Evolutionary conservation across 805 yeast genomes (phyloP).

Genomic region (Metschnikowia lunata): DNA sequence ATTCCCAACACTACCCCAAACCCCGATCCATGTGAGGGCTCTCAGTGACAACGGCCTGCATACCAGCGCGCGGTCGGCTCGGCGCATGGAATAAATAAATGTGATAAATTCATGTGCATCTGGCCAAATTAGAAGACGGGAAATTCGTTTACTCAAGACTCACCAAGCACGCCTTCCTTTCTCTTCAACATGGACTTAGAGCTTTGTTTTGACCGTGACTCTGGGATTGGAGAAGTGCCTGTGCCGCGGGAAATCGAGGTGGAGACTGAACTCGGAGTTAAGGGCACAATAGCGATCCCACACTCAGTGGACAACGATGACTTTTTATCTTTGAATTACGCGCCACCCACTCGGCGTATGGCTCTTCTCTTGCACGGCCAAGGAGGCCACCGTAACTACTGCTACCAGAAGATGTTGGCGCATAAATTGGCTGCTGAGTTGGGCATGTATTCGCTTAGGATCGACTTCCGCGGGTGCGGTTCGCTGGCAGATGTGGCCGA

Average conservation of each 20-base stretch:
- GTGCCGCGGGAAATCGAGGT: slow-evolving; percentile 35
- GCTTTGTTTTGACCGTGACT: slow-evolving; percentile 4
- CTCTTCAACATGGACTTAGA: slow-evolving; percentile 8
- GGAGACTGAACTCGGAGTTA: slow-evolving; percentile 30
- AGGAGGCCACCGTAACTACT: slow-evolving; percentile 78
- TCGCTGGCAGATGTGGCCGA: slow-evolving; percentile 53
- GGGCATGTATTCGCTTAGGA: slow-evolving; percentile 65
- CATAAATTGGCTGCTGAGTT: slow-evolving; percentile 49
- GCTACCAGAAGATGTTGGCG: slow-evolving; percentile 65
- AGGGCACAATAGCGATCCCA: slow-evolving; percentile 38
- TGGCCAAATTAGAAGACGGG: too few relatives aligned
- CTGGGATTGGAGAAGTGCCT: slow-evolving; percentile 10
- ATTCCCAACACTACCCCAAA: too few relatives aligned
- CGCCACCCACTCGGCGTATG: slow-evolving; percentile 44
- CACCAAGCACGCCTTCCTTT: background rate
- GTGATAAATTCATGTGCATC: too few relatives aligned
- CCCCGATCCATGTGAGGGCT: too few relatives aligned
- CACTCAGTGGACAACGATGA: slow-evolving; percentile 24
- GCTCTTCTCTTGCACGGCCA: slow-evolving; percentile 78
- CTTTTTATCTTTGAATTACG: slow-evolving; percentile 23
- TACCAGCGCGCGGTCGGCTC: too few relatives aligned
- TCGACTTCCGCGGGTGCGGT: slow-evolving; percentile 87
- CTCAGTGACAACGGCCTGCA: too few relatives aligned
- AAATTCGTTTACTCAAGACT: too few relatives aligned
- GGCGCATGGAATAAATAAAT: too few relatives aligned